phyloP scores from a whole-genome alignment of 1,284 basidiomycete species.

The Apiotrichum brassicae region DNA sequence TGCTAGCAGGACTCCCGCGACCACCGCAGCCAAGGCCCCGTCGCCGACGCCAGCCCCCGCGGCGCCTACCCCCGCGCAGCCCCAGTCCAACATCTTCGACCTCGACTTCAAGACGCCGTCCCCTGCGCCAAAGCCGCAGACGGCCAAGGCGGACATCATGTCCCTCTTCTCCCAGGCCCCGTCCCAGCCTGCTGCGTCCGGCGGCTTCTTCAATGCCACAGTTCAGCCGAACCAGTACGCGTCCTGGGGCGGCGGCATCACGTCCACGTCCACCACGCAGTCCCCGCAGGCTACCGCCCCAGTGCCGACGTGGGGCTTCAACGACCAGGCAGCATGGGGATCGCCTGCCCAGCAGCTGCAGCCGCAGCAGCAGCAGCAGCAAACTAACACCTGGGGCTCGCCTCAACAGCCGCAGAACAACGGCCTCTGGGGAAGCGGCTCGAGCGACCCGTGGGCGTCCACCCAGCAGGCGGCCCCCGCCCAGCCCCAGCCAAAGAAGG shows the following conservation, averaged over 20 bases:
- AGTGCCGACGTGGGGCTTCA: slow-evolving; percentile 28
- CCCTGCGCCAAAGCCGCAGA: slow-evolving; percentile 16
- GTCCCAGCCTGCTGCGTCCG: slow-evolving; percentile 10
- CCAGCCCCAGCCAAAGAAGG: slow-evolving; percentile 24
- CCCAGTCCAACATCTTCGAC: slow-evolving; percentile 42
- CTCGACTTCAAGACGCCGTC: slow-evolving; percentile 46
- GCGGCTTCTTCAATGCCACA: slow-evolving; percentile 21
- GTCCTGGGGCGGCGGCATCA: slow-evolving; percentile 37
- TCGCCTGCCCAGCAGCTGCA: slow-evolving; percentile 6
- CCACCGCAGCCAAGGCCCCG: slow-evolving; percentile 17
- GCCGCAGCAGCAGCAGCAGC: slow-evolving; percentile 5
- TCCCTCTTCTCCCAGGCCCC: slow-evolving; percentile 40
- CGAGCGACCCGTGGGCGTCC: slow-evolving; percentile 26
- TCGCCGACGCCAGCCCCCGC: slow-evolving; percentile 18
- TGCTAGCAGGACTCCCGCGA: slow-evolving; percentile 2
- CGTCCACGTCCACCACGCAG: slow-evolving; percentile 24
- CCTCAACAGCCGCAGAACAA: neutral
- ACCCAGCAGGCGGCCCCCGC: slow-evolving; percentile 1
- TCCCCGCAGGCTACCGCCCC: slow-evolving; percentile 16
- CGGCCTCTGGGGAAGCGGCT: slow-evolving; percentile 8
- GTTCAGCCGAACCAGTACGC: slow-evolving; percentile 23
- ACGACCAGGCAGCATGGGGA: slow-evolving; percentile 39
- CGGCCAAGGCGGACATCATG: slow-evolving; percentile 46
- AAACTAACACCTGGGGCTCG: slow-evolving; percentile 24
- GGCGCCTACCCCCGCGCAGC: slow-evolving; percentile 17